These are phyloP conservation scores for Stipa capillata DNA, from an alignment of 176 grass and related monocot species.

Conservation along the genomic window DNA sequence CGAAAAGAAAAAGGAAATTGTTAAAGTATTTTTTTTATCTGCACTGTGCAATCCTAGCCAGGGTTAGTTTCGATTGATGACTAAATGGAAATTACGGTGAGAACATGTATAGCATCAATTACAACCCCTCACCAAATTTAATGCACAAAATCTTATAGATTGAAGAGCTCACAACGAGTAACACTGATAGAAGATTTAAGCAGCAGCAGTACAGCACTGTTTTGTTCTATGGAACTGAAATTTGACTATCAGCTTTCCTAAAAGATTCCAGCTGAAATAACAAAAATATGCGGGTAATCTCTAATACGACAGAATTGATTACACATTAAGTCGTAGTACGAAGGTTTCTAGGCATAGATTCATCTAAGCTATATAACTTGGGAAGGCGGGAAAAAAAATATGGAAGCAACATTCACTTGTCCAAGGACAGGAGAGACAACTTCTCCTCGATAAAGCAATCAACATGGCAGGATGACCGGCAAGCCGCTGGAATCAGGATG, in stretches of 20 bases:
- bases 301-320: background rate
- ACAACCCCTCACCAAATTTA: background rate
- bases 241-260: background rate
- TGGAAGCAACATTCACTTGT: slow-evolving; percentile 30
- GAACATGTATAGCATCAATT: background rate
- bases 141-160: background rate
- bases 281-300: background rate
- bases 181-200: no score
- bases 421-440: slow-evolving; percentile 56
- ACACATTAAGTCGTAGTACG: background rate
- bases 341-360: background rate
- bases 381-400: background rate
- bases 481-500: slow-evolving; percentile 72
- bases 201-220: background rate
- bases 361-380: background rate
- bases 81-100: no score
- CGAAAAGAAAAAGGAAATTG: no score
- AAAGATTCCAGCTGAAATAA: background rate
- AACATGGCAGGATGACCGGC: slow-evolving; percentile 75
- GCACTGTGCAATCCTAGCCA: no score
- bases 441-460: slow-evolving; percentile 77
- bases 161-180: no score
- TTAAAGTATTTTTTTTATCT: no score
- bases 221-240: background rate
- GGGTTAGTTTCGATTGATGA: background rate